A percentile compares a stretch with the other conserved stretches of the same genome.
Conservation (phyloP, 768 basidiomycete genomes). For the Candolleomyces eurysporus region DNA sequence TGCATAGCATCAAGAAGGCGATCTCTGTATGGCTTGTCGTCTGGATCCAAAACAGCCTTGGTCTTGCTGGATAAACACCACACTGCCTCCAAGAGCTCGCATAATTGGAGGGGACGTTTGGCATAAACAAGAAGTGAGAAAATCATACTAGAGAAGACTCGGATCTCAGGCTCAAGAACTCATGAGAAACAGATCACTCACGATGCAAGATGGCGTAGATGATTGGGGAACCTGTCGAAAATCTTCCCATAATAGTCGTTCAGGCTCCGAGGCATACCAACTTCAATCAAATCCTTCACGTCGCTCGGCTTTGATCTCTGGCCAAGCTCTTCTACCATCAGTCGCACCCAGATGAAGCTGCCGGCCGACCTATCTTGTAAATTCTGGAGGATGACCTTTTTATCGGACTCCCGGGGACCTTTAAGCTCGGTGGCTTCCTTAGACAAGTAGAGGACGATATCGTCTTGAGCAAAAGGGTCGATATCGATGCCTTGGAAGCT, state of each 20-base stretch:
- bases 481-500: constrained; percentile 12
- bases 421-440: neutral
- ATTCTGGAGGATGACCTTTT: neutral
- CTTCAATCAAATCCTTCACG: neutral
- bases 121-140: neutral
- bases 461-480: neutral
- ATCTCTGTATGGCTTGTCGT: neutral
- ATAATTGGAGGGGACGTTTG: neutral
- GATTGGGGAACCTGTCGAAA: neutral
- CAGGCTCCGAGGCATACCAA: neutral
- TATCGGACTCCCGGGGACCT: neutral
- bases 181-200: neutral
- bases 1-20: neutral
- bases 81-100: neutral
- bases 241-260: neutral
- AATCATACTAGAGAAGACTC: neutral
- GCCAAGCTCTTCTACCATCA: neutral
- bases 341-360: neutral
- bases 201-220: neutral
- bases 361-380: neutral
- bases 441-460: neutral
- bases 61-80: neutral
- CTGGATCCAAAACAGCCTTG: neutral
- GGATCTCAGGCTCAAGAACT: neutral
- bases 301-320: neutral